Evolutionary conservation across 768 basidiomycete genomes (phyloP).

Genomic region (Symmetrospora coprosmae): DNA sequence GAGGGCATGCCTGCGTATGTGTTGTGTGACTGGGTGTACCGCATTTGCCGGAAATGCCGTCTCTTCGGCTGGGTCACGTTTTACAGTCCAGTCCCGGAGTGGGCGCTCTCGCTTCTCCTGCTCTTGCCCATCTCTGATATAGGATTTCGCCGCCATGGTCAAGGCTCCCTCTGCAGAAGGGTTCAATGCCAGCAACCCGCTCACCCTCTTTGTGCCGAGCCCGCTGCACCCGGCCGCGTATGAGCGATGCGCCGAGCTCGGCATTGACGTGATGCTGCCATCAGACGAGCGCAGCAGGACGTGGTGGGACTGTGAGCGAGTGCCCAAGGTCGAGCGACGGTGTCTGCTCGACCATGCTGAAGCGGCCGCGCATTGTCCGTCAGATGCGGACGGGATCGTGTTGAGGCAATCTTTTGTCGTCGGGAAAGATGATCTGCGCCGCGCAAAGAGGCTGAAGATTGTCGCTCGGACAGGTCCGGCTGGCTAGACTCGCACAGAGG

Average conservation of each 20-base stretch:
- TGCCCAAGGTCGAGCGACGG: not conserved
- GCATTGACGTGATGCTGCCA: not conserved
- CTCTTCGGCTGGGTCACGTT: too few relatives aligned
- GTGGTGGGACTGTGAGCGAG: conserved; percentile 14
- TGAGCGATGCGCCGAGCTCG: not conserved
- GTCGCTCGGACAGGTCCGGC: conserved; percentile 16
- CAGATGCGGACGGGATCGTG: too few relatives aligned
- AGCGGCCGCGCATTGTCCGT: not conserved
- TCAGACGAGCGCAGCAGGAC: conserved; percentile 4
- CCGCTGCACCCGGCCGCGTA: conserved; percentile 12
- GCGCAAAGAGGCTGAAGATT: conserved; percentile 19
- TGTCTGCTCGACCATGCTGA: not conserved
- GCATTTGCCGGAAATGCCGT: too few relatives aligned
- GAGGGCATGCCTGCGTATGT: too few relatives aligned
- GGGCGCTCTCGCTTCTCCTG: too few relatives aligned
- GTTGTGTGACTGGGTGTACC: too few relatives aligned
- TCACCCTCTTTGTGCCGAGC: conserved; percentile 6
- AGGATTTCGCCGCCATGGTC: too few relatives aligned
- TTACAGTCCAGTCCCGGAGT: too few relatives aligned
- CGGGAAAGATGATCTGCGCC: not conserved
- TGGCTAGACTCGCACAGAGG: too few relatives aligned
- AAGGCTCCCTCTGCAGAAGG: too few relatives aligned
- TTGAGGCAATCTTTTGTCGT: not conserved
- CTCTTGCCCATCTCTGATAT: too few relatives aligned
- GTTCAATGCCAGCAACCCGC: too few relatives aligned